These are phyloP conservation scores for Litchi chinensis DNA, from an alignment of 345 rosid species.

Conservation along the genomic window DNA sequence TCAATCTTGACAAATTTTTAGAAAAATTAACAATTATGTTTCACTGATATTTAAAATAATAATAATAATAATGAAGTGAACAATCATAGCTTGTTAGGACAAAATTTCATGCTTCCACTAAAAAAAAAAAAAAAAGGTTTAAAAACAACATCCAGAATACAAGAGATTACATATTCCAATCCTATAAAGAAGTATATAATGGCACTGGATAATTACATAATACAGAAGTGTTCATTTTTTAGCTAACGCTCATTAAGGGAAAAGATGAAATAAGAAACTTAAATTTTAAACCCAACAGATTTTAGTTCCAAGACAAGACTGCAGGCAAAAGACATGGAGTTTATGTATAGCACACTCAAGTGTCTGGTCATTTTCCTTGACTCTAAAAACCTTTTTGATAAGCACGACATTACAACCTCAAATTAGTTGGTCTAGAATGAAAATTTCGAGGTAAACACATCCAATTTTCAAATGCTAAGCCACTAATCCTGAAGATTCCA, in stretches of 20 bases:
- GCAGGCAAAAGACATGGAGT: not conserved
- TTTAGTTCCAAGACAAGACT: not conserved
- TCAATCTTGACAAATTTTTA: not conserved
- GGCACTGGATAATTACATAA: not conserved
- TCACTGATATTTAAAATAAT: too few relatives aligned
- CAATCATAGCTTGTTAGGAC: not conserved
- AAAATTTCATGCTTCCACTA: not conserved
- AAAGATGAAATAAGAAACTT: not conserved
- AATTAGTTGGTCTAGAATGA: not conserved
- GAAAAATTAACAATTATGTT: not conserved
- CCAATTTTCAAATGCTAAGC: not conserved
- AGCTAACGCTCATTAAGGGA: not conserved
- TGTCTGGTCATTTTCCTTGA: constrained; percentile 1
- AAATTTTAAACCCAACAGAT: not conserved
- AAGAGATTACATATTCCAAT: not conserved
- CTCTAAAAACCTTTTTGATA: not conserved
- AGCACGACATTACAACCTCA: not conserved
- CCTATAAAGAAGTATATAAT: not conserved
- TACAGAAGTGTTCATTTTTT: not conserved
- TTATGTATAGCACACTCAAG: not conserved
- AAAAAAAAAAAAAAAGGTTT: not conserved
- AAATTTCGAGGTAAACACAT: not conserved
- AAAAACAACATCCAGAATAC: not conserved
- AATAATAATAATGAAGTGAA: not conserved
- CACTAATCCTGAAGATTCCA: not conserved